Evolutionary conservation across 192 early-diverging fungal species (phyloP).

Genomic region (Powellomyces hirtus): DNA sequence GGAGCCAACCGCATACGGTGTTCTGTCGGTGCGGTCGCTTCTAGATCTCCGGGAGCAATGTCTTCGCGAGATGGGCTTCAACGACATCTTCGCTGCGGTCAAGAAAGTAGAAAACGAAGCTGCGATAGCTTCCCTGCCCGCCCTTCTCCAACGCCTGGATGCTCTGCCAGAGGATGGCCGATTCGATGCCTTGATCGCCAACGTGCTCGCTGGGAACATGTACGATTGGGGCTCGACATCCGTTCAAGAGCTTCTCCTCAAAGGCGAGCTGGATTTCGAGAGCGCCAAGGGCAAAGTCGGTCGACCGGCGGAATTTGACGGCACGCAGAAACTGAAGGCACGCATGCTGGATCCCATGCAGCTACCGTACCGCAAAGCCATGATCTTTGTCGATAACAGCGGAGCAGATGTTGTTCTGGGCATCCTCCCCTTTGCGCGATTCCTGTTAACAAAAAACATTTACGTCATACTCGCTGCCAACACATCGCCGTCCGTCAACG

Average conservation of each 20-base stretch:
- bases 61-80: slow-evolving; percentile 76
- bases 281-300: slow-evolving; percentile 46
- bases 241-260: slow-evolving; percentile 56
- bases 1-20: slow-evolving; percentile 73
- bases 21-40: slow-evolving; percentile 65
- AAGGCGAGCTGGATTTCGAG: slow-evolving; percentile 59
- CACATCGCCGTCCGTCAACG: slow-evolving; percentile 74
- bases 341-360: slow-evolving; percentile 22
- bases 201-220: slow-evolving; percentile 82
- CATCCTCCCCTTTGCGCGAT: slow-evolving; percentile 73
- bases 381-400: slow-evolving; percentile 83
- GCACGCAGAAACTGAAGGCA: slow-evolving; percentile 41
- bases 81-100: slow-evolving; percentile 70
- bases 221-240: slow-evolving; percentile 75
- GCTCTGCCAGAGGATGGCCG: slow-evolving; percentile 28
- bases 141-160: slow-evolving; percentile 51
- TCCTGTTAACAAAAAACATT: slow-evolving; percentile 51
- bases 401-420: slow-evolving; percentile 79
- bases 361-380: slow-evolving; percentile 49
- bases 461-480: slow-evolving; percentile 73
- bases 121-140: slow-evolving; percentile 54
- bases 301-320: slow-evolving; percentile 47
- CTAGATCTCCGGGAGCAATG: slow-evolving; percentile 79
- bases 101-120: slow-evolving; percentile 66
- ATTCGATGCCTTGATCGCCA: slow-evolving; percentile 54